Base-by-base conservation (phyloP, 345 rosid genomes). In the Zanthoxylum bungeanum region DNA sequence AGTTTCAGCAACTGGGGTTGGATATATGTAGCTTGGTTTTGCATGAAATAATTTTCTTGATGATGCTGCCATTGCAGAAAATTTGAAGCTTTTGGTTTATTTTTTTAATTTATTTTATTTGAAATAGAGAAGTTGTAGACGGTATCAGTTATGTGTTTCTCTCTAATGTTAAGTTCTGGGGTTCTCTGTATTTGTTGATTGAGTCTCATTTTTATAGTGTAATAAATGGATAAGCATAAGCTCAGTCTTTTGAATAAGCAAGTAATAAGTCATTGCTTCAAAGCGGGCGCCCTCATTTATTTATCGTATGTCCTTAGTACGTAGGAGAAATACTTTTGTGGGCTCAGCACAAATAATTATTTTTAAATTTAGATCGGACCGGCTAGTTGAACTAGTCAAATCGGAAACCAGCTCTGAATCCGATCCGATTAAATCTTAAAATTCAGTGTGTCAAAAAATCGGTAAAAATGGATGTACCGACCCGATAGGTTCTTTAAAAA, bases 21-120 rank as follows among this genome's bases (percentile, higher is more conserved):
- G 86, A 63, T 81, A 78, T 68, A 82, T 81, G 79, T 80, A 80
- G 60, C 22, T 79, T 1, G 88, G 82, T n/a, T 82, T 85, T 53
- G 78, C 74, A 22, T 59, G 73, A 9, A 82, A 78, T 52, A 73
- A 42, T 37, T 84, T 88, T 64, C 75, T 87, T 53, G 96, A 82
- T 16, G 87, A 79, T 31, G 87, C 92, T 31, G 87, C 92, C 97
- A 88, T 88, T 80, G 76, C 53, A 31, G 75, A 49, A 47, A 9
- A 22, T 27, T 16, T 6, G 56, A 9, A 27, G 36, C 10, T 25
- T 63, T 25, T 2, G 50, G n/a, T 40, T 14, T 11, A 24, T 9
- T n/a, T n/a, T 2, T 7, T 51, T 8, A 30, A 28, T 46, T 44
- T 64, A 22, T 47, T 58, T 4, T 8, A 1, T 37, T 9, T 21